phyloP scores from a whole-genome alignment of 2,329 filamentous ascomycete genomes.

The Phyllosticta capitalensis region DNA sequence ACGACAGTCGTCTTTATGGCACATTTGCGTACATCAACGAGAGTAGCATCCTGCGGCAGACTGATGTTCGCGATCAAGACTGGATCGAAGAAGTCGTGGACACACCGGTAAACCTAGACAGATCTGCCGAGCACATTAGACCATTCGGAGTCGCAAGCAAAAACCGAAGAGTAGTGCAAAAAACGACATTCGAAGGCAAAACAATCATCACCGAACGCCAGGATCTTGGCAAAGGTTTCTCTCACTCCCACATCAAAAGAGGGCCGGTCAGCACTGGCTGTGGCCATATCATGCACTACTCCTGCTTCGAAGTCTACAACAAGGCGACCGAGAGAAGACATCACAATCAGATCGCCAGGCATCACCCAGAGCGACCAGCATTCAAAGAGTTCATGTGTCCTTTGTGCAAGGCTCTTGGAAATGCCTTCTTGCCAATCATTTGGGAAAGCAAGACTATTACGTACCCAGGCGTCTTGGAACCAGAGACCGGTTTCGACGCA shows the following conservation, averaged over 20 bases:
- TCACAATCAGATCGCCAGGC: constrained; percentile 82
- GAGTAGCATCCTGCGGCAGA: constrained; percentile 79
- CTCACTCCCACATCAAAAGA: constrained; percentile 52
- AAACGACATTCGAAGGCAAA: constrained; percentile 63
- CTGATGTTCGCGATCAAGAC: constrained; percentile 69
- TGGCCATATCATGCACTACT: constrained; percentile 97
- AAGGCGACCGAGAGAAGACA: constrained; percentile 77
- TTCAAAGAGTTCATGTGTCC: constrained; percentile 91
- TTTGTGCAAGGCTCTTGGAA: constrained; percentile 91
- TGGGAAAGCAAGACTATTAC: constrained; percentile 89
- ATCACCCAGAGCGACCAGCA: constrained; percentile 75
- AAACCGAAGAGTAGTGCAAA: constrained; percentile 69
- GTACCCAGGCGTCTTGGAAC: constrained; percentile 62
- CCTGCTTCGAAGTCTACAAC: constrained; percentile 87
- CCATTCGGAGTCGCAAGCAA: constrained; percentile 87
- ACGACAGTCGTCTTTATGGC: constrained; percentile 79
- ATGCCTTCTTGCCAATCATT: constrained; percentile 86
- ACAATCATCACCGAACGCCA: constrained; percentile 66
- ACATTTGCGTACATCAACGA: constrained; percentile 86
- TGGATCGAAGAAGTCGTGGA: constrained; percentile 74
- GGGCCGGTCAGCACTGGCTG: constrained; percentile 86
- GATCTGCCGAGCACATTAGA: constrained; percentile 69
- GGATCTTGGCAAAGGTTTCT: constrained; percentile 82
- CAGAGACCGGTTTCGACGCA: constrained; percentile 49
- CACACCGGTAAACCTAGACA: constrained; percentile 73